Evolutionary conservation across 2,329 filamentous ascomycete species (phyloP).

Genomic region (Arthrinium phaeospermum): DNA sequence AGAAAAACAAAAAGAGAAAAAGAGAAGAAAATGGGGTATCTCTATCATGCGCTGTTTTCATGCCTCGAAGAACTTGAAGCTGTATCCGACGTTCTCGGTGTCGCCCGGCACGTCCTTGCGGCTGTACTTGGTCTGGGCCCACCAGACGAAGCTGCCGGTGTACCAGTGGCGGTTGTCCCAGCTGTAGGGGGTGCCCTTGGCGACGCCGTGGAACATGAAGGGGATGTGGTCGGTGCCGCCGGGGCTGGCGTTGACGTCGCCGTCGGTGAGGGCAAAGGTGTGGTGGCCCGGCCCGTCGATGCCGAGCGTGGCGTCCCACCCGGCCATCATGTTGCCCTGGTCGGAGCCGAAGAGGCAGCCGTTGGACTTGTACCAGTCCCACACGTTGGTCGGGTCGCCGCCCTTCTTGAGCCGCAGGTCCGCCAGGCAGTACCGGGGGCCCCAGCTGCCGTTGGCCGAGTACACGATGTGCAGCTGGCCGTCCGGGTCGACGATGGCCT

Average conservation of each 20-base stretch:
- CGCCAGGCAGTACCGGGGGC: constrained; percentile 31
- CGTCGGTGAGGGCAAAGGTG: constrained; percentile 31
- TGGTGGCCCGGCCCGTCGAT: constrained; percentile 35
- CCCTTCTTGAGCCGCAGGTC: constrained; percentile 33
- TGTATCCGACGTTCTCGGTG: constrained; percentile 26
- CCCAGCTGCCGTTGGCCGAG: constrained; percentile 36
- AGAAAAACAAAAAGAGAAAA: neutral
- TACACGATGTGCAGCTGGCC: constrained; percentile 36
- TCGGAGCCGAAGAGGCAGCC: constrained; percentile 34
- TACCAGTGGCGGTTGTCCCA: constrained; percentile 31
- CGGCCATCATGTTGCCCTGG: constrained; percentile 32
- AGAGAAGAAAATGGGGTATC: neutral
- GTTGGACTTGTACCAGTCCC: constrained; percentile 38
- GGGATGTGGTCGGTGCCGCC: constrained; percentile 26
- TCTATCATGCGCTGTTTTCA: neutral
- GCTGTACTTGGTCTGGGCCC: constrained; percentile 27
- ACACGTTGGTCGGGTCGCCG: constrained; percentile 33
- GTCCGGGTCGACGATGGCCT: constrained; percentile 32
- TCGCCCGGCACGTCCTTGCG: constrained; percentile 29
- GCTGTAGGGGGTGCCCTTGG: constrained; percentile 29
- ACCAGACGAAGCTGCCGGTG: constrained; percentile 30
- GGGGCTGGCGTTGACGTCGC: constrained; percentile 28
- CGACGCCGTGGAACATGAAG: constrained; percentile 31
- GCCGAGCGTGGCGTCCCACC: constrained; percentile 32
- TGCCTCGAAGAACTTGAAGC: constrained; percentile 31